A percentile compares a stretch with the other conserved stretches of the same genome.
These are phyloP conservation scores for Capronia coronata DNA, from an alignment of 2,329 filamentous ascomycete species.

Conservation along the genomic window DNA sequence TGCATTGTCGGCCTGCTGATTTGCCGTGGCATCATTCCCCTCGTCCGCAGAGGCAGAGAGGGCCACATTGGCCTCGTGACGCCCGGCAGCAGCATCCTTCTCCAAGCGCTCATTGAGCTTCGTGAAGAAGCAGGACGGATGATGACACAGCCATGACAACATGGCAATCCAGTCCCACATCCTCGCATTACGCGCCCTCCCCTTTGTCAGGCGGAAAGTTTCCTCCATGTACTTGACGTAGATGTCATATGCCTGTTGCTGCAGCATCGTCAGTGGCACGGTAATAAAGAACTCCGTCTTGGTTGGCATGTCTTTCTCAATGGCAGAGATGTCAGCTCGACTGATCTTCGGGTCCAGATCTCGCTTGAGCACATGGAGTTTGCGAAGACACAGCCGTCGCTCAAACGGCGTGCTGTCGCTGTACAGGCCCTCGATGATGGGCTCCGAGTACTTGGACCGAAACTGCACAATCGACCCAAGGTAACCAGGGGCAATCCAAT, in stretches of 20 bases:
- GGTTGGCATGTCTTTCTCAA: slow-evolving; percentile 60
- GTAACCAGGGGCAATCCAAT: slow-evolving; percentile 77
- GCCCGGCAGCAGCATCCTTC: too few species aligned
- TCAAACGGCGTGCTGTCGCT: slow-evolving; percentile 54
- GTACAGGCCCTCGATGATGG: slow-evolving; percentile 67
- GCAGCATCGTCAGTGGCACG: slow-evolving; percentile 61
- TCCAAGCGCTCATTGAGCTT: slow-evolving; percentile 41
- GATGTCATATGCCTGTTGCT: slow-evolving; percentile 56
- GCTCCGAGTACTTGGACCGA: slow-evolving; percentile 59
- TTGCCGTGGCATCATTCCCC: background rate
- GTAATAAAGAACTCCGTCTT: slow-evolving; percentile 80
- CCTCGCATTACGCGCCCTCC: slow-evolving; percentile 31
- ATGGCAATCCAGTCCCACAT: slow-evolving; percentile 52
- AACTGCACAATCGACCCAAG: slow-evolving; percentile 66
- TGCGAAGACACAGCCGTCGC: slow-evolving; percentile 56
- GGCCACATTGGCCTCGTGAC: too few species aligned
- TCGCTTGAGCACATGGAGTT: slow-evolving; percentile 62
- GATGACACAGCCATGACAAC: slow-evolving; percentile 52
- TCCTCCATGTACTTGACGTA: slow-evolving; percentile 43
- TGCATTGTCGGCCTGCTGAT: slow-evolving; percentile 7
- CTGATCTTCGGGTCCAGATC: slow-evolving; percentile 73
- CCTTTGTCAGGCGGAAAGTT: slow-evolving; percentile 33
- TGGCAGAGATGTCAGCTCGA: slow-evolving; percentile 61
- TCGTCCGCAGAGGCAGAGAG: background rate
- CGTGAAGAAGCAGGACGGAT: slow-evolving; percentile 48